A percentile compares a stretch with the other conserved stretches of the same genome.
phyloP scores from a whole-genome alignment of 768 basidiomycete species.

The Ramaria rubella region DNA sequence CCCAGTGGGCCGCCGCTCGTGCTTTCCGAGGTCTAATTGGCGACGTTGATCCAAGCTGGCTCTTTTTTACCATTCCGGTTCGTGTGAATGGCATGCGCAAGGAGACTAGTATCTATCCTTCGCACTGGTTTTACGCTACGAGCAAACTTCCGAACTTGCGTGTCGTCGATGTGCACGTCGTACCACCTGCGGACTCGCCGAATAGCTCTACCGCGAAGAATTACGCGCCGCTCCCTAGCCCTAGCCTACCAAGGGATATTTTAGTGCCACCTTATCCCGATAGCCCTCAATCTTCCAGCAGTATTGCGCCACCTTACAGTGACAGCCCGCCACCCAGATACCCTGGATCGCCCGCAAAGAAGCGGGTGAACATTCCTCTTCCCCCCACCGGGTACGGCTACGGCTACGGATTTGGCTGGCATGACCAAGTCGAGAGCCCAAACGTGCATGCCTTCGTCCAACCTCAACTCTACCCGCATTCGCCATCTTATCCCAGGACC shows the following conservation, averaged over 20 bases:
- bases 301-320: not conserved
- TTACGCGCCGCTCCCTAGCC: not conserved
- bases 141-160: slow-evolving; percentile 4
- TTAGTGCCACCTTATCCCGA: not conserved
- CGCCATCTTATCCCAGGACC: not conserved
- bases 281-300: not conserved
- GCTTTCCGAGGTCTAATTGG: not conserved
- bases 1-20: not conserved
- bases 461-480: not conserved
- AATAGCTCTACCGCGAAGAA: not conserved
- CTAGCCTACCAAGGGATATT: not conserved
- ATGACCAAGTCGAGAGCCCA: slow-evolving; percentile 3
- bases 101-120: slow-evolving; percentile 3
- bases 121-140: slow-evolving; percentile 3
- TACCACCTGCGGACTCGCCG: not conserved
- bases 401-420: slow-evolving; percentile 9
- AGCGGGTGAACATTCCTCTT: not conserved
- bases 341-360: slow-evolving; percentile 2
- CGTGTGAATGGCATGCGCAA: slow-evolving; percentile 5
- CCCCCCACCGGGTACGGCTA: slow-evolving; percentile 3
- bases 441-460: not conserved
- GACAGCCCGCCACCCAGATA: slow-evolving; percentile 8
- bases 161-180: slow-evolving; percentile 4
- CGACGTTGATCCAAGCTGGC: slow-evolving; percentile 6
- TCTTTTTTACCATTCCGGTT: slow-evolving; percentile 7